Conservation (phyloP, 2,329 filamentous ascomycete species). For the Fusarium penzigii region DNA sequence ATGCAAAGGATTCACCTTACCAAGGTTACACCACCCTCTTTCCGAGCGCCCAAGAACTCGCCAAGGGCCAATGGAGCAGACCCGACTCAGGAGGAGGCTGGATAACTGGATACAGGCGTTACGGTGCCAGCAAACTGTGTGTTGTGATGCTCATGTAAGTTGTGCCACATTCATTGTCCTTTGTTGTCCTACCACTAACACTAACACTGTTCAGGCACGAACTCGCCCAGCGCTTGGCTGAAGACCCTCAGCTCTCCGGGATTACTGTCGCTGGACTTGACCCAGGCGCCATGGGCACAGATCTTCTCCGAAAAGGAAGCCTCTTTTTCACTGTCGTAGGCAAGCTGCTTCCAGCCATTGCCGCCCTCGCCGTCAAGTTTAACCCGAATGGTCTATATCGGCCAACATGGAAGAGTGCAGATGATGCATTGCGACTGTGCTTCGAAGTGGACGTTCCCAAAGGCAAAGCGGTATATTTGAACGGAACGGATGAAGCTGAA, state of each 20-base stretch:
- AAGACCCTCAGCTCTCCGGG: conserved; percentile 35
- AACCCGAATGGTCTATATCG: conserved; percentile 34
- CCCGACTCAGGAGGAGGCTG: conserved; percentile 31
- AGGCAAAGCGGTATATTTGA: conserved; percentile 36
- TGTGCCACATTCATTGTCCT: not conserved
- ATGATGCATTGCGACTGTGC: conserved; percentile 33
- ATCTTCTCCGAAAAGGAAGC: conserved; percentile 29
- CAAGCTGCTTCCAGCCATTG: conserved; percentile 27
- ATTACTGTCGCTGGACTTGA: conserved; percentile 40
- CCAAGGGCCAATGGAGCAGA: conserved; percentile 37
- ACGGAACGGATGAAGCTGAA: conserved; percentile 33
- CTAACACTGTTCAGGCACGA: conserved; percentile 31
- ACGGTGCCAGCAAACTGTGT: conserved; percentile 42
- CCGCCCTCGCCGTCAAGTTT: conserved; percentile 24
- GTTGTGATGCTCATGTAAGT: conserved; percentile 38
- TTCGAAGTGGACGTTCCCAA: conserved; percentile 30
- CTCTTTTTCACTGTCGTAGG: conserved; percentile 25
- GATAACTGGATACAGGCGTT: conserved; percentile 35
- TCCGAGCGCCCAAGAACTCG: conserved; percentile 32
- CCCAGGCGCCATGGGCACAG: conserved; percentile 39
- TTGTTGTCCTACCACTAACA: conserved; percentile 6
- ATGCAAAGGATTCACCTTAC: conserved; percentile 21
- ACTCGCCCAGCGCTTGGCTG: conserved; percentile 34
- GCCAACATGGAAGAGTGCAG: conserved; percentile 35
- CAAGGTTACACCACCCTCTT: conserved; percentile 30